A percentile compares a stretch with the other conserved stretches of the same genome.
These are phyloP conservation scores for Cochlearia excelsa DNA, from an alignment of 345 rosid genomes.

Conservation along the genomic window DNA sequence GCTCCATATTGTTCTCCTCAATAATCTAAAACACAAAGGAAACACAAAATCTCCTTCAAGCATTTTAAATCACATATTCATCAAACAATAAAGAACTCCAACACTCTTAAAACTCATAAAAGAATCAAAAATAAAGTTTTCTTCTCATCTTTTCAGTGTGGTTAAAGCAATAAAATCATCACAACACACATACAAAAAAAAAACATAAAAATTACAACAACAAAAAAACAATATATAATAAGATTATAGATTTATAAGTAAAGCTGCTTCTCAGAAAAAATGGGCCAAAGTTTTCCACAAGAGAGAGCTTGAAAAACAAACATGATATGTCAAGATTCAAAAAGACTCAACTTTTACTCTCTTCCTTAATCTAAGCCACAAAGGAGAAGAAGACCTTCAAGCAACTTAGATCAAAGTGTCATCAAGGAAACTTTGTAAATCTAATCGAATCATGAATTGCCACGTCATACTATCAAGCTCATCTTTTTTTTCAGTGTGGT, in stretches of 20 bases:
- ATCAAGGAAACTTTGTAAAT: conserved; percentile 19
- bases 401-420: conserved; percentile 33
- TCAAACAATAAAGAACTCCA: conserved; percentile 17
- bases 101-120: not conserved
- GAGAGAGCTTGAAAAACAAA: conserved; percentile 12
- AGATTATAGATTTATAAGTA: too few relatives aligned
- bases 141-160: conserved; percentile 29
- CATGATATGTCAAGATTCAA: conserved; percentile 12
- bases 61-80: conserved; percentile 21
- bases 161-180: conserved; percentile 37
- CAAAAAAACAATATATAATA: not conserved
- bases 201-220: not conserved
- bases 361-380: conserved; percentile 32
- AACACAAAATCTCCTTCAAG: conserved; percentile 7
- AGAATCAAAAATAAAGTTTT: conserved; percentile 16
- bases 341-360: conserved; percentile 24
- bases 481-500: conserved; percentile 38
- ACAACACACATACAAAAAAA: conserved; percentile 8
- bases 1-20: conserved; percentile 16
- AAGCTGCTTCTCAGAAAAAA: conserved; percentile 33
- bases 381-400: conserved; percentile 25
- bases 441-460: not conserved
- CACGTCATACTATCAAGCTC: conserved; percentile 14
- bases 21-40: conserved; percentile 18
- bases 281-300: conserved; percentile 35